phyloP scores from a whole-genome alignment of 768 basidiomycete genomes.

The Mycena rosella region DNA sequence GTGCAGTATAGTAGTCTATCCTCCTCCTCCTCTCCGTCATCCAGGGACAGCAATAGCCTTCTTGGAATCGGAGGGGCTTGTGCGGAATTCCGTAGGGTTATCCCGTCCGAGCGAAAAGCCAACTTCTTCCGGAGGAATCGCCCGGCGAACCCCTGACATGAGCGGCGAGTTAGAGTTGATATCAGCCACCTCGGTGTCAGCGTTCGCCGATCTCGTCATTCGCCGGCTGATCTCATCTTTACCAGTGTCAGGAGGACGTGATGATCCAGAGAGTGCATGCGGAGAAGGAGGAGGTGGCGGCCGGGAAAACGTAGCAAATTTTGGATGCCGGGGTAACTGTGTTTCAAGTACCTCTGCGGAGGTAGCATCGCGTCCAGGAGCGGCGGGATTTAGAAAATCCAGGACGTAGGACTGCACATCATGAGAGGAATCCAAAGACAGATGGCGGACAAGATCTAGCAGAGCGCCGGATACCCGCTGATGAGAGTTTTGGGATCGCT shows the following conservation, averaged over 20 bases:
- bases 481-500: slow-evolving; percentile 44
- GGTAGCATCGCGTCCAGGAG: slow-evolving; percentile 15
- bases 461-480: slow-evolving; percentile 51
- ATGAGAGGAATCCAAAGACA: slow-evolving; percentile 68
- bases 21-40: slow-evolving; percentile 22
- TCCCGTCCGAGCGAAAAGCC: slow-evolving; percentile 37
- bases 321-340: slow-evolving; percentile 26
- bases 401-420: slow-evolving; percentile 75
- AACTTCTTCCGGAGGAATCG: slow-evolving; percentile 36
- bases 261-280: background rate
- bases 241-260: background rate
- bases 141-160: slow-evolving; percentile 1
- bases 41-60: slow-evolving; percentile 25
- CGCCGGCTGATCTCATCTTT: slow-evolving; percentile 17
- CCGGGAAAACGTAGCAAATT: slow-evolving; percentile 54
- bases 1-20: slow-evolving; percentile 19
- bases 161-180: slow-evolving; percentile 35
- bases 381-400: slow-evolving; percentile 39
- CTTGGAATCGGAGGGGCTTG: slow-evolving; percentile 7
- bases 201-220: slow-evolving; percentile 22
- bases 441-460: slow-evolving; percentile 55
- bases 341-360: background rate
- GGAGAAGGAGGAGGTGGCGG: slow-evolving; percentile 45
- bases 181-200: slow-evolving; percentile 53
- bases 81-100: slow-evolving; percentile 25